Conservation (phyloP, 768 basidiomycete genomes). For the Pleurotus pulmonarius region DNA sequence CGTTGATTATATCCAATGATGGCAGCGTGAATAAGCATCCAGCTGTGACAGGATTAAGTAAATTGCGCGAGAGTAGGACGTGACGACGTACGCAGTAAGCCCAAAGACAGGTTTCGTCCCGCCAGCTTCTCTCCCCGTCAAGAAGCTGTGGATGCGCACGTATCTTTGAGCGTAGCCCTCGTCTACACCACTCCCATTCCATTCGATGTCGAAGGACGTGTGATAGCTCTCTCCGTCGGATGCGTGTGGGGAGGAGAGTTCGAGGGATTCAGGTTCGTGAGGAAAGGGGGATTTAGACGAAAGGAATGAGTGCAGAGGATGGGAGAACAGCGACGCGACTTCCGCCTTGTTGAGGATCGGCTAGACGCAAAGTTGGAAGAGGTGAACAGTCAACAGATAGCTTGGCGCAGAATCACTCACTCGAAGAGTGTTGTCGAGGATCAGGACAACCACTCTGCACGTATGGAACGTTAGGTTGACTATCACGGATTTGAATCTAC, state of each 20-base stretch:
- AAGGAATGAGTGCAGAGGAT: conserved; percentile 75
- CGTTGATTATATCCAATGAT: conserved; percentile 38
- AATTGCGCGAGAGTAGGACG: neutral
- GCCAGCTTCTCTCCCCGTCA: conserved; percentile 81
- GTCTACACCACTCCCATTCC: conserved; percentile 33
- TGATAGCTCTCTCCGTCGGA: conserved; percentile 42
- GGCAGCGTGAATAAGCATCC: conserved; percentile 43
- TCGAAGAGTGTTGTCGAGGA: conserved; percentile 72
- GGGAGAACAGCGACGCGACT: conserved; percentile 81
- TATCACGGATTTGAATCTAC: conserved; percentile 40
- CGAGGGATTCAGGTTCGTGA: conserved; percentile 46
- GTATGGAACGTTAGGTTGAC: neutral
- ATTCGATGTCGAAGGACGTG: conserved; percentile 52
- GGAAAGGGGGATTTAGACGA: conserved; percentile 55
- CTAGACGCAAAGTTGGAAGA: conserved; percentile 28
- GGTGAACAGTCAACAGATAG: neutral
- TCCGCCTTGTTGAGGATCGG: conserved; percentile 79
- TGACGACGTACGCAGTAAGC: conserved; percentile 69
- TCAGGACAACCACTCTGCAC: conserved; percentile 76
- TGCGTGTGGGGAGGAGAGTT: conserved; percentile 28
- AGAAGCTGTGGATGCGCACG: conserved; percentile 70
- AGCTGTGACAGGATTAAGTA: conserved; percentile 21
- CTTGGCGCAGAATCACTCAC: conserved; percentile 31
- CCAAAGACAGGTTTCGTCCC: conserved; percentile 90
- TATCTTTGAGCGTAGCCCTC: conserved; percentile 2